A percentile compares a stretch with the other conserved stretches of the same genome.
phyloP scores from a whole-genome alignment of 495 filamentous ascomycete genomes.

The Hypoxylon perforatum region DNA sequence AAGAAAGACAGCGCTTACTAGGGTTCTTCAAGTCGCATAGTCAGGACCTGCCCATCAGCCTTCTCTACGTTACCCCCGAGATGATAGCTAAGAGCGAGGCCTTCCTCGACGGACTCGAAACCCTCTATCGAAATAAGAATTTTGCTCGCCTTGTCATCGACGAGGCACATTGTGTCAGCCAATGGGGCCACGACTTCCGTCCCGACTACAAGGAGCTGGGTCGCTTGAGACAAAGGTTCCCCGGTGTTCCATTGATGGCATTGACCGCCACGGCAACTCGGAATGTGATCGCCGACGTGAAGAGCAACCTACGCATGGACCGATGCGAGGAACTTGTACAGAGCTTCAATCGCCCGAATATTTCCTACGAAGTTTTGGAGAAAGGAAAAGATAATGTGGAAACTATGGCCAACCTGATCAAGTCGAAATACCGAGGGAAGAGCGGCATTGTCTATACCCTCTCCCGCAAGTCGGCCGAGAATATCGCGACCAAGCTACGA shows the following conservation, averaged over 20 bases:
- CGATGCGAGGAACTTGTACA: slow-evolving; percentile 81
- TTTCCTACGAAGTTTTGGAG: slow-evolving; percentile 82
- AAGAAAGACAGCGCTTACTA: no score
- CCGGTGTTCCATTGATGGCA: slow-evolving; percentile 88
- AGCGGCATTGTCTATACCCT: slow-evolving; percentile 94
- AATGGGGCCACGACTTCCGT: slow-evolving; percentile 99
- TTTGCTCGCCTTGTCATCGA: slow-evolving; percentile 95
- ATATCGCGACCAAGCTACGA: slow-evolving; percentile 75
- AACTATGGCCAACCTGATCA: slow-evolving; percentile 79
- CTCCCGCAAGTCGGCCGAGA: slow-evolving; percentile 84
- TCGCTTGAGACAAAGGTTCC: slow-evolving; percentile 71
- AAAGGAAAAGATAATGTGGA: slow-evolving; percentile 66
- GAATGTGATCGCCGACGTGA: slow-evolving; percentile 90
- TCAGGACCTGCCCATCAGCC: slow-evolving; percentile 71
- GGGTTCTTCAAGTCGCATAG: no score
- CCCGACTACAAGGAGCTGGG: slow-evolving; percentile 94
- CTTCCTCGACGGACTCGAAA: slow-evolving; percentile 69
- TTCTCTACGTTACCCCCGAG: slow-evolving; percentile 96
- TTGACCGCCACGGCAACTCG: slow-evolving; percentile 94
- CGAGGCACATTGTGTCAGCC: slow-evolving; percentile 97
- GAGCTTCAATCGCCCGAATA: slow-evolving; percentile 94
- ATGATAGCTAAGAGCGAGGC: slow-evolving; percentile 85
- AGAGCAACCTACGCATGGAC: slow-evolving; percentile 84
- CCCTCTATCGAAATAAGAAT: slow-evolving; percentile 70
- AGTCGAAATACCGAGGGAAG: slow-evolving; percentile 69